Evolutionary conservation across 192 early-diverging fungal genomes (phyloP).

Genomic region (Rhizophagus clarus): DNA sequence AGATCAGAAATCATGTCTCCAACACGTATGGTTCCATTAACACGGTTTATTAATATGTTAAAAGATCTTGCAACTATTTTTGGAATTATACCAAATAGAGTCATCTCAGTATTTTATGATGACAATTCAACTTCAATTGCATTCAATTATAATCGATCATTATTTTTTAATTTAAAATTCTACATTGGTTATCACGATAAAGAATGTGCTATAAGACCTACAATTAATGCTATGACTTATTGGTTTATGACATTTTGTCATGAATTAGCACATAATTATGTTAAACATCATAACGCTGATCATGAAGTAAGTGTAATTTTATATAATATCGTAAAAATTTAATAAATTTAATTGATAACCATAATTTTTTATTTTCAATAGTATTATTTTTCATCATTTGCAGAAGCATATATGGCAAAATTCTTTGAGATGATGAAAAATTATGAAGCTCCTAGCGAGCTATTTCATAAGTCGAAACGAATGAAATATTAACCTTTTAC

Average conservation of each 20-base stretch:
- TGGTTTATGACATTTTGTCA: constrained; percentile 88
- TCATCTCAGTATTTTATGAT: constrained; percentile 84
- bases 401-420: too few relatives aligned
- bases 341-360: too few relatives aligned
- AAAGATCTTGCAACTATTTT: constrained; percentile 62
- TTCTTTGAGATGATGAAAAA: too few relatives aligned
- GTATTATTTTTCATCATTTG: too few relatives aligned
- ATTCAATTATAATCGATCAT: constrained; percentile 70
- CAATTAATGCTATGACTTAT: constrained; percentile 57
- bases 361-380: too few relatives aligned
- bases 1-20: constrained; percentile 41
- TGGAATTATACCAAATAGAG: constrained; percentile 43
- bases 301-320: constrained; percentile 62
- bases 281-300: constrained; percentile 62
- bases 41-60: constrained; percentile 46
- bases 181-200: constrained; percentile 69
- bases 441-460: too few relatives aligned
- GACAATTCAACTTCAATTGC: constrained; percentile 68
- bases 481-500: too few relatives aligned
- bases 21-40: constrained; percentile 30
- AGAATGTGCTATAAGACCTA: constrained; percentile 13
- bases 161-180: constrained; percentile 87
- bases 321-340: too few relatives aligned
- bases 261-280: constrained; percentile 82
- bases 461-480: too few relatives aligned